Evolutionary conservation across 345 rosid species (phyloP).

Genomic region (Boechera retrofracta): DNA sequence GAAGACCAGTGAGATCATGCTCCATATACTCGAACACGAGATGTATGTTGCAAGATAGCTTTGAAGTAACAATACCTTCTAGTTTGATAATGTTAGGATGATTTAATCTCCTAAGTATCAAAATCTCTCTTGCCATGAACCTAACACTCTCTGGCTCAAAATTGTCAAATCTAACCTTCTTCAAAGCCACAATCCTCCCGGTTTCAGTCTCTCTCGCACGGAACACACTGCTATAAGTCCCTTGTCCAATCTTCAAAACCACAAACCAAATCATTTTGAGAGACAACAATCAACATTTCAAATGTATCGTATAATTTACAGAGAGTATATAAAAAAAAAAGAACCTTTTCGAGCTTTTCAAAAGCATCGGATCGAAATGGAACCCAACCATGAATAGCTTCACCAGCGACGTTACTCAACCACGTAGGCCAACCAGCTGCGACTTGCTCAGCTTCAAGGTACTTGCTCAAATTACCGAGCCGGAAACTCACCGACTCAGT

Average conservation of each 20-base stretch:
- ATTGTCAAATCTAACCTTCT: conserved; percentile 95
- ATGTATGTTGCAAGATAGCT: conserved; percentile 83
- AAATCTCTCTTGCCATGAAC: conserved; percentile 96
- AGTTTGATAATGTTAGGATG: conserved; percentile 94
- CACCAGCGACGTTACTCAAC: conserved; percentile 96
- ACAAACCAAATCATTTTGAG: conserved; percentile 10
- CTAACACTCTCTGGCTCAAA: conserved; percentile 99
- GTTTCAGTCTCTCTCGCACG: conserved; percentile 83
- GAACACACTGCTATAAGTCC: conserved; percentile 96
- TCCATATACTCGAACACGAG: conserved; percentile 99
- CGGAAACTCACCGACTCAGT: conserved; percentile 86
- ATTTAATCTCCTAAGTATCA: conserved; percentile 82
- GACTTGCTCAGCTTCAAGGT: conserved; percentile 85
- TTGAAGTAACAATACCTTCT: conserved; percentile 85
- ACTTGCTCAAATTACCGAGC: conserved; percentile 62
- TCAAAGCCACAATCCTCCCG: conserved; percentile 88
- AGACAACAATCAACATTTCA: not conserved
- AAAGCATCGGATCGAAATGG: conserved; percentile 82
- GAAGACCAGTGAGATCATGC: conserved; percentile 93
- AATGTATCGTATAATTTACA: not conserved
- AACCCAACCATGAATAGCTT: conserved; percentile 95
- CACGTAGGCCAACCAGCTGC: conserved; percentile 99
- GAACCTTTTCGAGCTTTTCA: conserved; percentile 92
- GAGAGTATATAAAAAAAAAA: not conserved
- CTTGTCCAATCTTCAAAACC: conserved; percentile 84